These are phyloP conservation scores for Exophiala sp. DNA, from an alignment of 2,329 filamentous ascomycete genomes.

Conservation along the genomic window DNA sequence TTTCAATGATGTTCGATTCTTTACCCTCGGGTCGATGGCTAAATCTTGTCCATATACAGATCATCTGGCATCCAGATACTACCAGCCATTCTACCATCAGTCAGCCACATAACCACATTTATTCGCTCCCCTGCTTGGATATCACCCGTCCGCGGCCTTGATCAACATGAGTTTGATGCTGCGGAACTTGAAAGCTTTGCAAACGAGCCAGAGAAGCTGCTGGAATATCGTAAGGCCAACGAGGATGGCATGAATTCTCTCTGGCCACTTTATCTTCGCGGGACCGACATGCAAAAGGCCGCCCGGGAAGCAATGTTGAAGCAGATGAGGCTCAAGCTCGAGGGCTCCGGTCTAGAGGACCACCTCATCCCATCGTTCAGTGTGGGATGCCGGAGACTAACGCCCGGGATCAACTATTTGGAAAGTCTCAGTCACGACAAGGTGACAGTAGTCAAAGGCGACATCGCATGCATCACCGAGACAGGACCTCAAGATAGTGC, in stretches of 20 bases:
- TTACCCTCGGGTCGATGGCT: too few species aligned
- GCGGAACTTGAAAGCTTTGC: slow-evolving; percentile 19
- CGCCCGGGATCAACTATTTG: slow-evolving; percentile 36
- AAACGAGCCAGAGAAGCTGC: slow-evolving; percentile 22
- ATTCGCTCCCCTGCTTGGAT: slow-evolving; percentile 8
- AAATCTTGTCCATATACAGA: too few species aligned
- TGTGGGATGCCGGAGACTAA: slow-evolving; percentile 41
- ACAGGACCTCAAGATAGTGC: slow-evolving; percentile 30
- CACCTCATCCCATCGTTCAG: slow-evolving; percentile 23
- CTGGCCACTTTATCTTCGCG: slow-evolving; percentile 16
- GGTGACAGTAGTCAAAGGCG: slow-evolving; percentile 11
- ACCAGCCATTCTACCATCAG: slow-evolving; percentile 30
- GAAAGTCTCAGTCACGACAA: slow-evolving; percentile 27
- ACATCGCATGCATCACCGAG: slow-evolving; percentile 30
- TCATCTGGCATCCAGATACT: slow-evolving; percentile 41
- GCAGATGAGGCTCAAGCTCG: slow-evolving; percentile 24
- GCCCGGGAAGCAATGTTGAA: neutral
- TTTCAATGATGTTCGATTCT: too few species aligned
- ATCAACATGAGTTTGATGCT: slow-evolving; percentile 12
- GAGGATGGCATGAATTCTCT: slow-evolving; percentile 24
- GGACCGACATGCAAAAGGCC: slow-evolving; percentile 2
- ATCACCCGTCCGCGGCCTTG: neutral
- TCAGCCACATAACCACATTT: slow-evolving; percentile 33
- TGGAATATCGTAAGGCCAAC: slow-evolving; percentile 13
- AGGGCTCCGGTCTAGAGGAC: slow-evolving; percentile 14